Evolutionary conservation across 2,329 filamentous ascomycete genomes (phyloP), one percentile per base, ranked within the genome.

Genomic region (Neopestalotiopsis rosae): DNA sequence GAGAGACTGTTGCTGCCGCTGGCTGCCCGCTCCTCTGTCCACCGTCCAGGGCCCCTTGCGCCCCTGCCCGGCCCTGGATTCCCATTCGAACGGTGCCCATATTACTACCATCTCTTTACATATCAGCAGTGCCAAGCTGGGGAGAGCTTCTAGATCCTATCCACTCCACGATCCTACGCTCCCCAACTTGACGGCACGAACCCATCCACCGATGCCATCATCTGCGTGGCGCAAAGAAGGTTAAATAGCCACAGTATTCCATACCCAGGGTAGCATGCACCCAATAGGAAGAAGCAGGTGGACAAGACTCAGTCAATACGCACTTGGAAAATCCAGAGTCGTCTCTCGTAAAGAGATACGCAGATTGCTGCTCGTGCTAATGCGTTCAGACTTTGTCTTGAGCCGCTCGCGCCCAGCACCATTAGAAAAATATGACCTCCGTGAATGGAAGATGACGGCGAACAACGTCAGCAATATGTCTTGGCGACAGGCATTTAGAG

Each of bases 141-240:
- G 64, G 72, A 28, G 67, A 69, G 71, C 71, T 72, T 74, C 71
- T 70, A 71, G 69, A 73, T 70, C 71, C 61, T 66, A 71, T 71
- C 70, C 66, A 58, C 63, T 66, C 52, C 49, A 40, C 42, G 42
- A 56, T 57, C 63, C 59, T 70, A 69, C 42, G 68, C 66, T 63
- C 67, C 61, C 69, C 68, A 66, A 57, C 28, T 40, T 62, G 58
- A 68, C 72, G 71, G 69, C 73, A 68, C 67, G 67, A 73, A 71
- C 38, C 62, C 70, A 66, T 52, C n/a, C 66, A 59, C 49, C 67
- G 71, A 69, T 69, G 45, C 70, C 65, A 68, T 67, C 67, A 69
- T 65, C 71, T 75, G 71, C 71, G 69, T 74, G 74, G 71, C 71
- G 74, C 62, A 72, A 73, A 74, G 70, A 74, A 74, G 74, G 74